Evolutionary conservation across 1,139 yeast species (phyloP), one percentile per base, ranked within the genome.

Genomic region (Pichia sp.): DNA sequence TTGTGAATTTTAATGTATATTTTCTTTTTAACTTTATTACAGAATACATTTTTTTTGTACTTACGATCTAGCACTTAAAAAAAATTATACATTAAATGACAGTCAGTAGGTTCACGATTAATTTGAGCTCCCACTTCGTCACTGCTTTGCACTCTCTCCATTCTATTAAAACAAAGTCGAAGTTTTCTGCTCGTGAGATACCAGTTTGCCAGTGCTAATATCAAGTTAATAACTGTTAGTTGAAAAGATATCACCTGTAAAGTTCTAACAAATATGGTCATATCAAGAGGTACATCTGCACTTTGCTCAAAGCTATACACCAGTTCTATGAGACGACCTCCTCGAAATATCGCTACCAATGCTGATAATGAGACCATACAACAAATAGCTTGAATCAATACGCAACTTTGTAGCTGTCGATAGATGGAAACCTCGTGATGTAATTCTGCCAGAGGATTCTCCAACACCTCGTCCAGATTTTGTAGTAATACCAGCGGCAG

Each of bases 401-500:
- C 36, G 22, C 54, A 51, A 5, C 43, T 20, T 24, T 46, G 28
- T 30, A 53, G 49, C 3, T 48, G 49, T 37, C 44, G 48, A 35
- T 48, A 57, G 5, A 50, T 46, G 20, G 38, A 35, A 12, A 53
- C 42, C 23, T 55, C 60, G 14, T 49, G 40, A 15, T 44, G 34
- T 17, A 56, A 38, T 38, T 52, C 46, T 10, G 43, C 45, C 30
- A 54, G 49, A 4, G 59, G 60, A 34, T 43, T 41, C 8, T 46
- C 52, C 2, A 52, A 25, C 33, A 48, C 53, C 4, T 52, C 57
- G 28, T 53, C 54, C 33, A 51, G 40, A 22, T 52, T 43, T 24
- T 47, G 35, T 5, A 50, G 43, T 6, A 54, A 35, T 5, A 55
- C 37, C 10, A 57, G 34, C 3, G 60, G 60, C 26, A 55, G 45